A percentile compares a stretch with the other conserved stretches of the same genome.
phyloP scores from a whole-genome alignment of 371 early-diverging fungal genomes.

The Apophysomyces sp. region DNA sequence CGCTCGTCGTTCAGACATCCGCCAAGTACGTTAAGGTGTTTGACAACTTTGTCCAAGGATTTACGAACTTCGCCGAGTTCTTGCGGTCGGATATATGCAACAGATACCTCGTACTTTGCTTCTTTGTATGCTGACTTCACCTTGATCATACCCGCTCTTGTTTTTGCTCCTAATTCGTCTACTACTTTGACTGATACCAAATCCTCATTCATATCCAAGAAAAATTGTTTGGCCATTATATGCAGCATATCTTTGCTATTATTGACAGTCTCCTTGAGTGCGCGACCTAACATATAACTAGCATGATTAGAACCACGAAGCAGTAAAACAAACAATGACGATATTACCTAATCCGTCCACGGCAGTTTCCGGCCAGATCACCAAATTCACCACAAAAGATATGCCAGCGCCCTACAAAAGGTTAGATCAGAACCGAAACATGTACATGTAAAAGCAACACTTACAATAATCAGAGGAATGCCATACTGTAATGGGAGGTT shows the following conservation, averaged over 20 bases:
- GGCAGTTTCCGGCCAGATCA: slow-evolving; percentile 53
- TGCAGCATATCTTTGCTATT: slow-evolving; percentile 46
- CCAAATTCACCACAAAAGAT: slow-evolving; percentile 35
- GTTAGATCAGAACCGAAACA: background rate
- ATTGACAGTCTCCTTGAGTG: slow-evolving; percentile 37
- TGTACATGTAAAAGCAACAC: background rate
- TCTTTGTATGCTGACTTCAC: slow-evolving; percentile 47
- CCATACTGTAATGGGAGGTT: slow-evolving; percentile 15
- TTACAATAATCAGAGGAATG: slow-evolving; percentile 14
- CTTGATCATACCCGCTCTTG: slow-evolving; percentile 44
- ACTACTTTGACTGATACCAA: slow-evolving; percentile 29
- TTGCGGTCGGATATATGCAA: slow-evolving; percentile 40
- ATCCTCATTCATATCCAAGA: slow-evolving; percentile 39
- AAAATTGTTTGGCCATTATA: slow-evolving; percentile 45
- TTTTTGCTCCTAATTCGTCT: slow-evolving; percentile 27
- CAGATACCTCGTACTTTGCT: slow-evolving; percentile 49
- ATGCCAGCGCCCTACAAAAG: slow-evolving; percentile 18
- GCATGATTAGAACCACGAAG: background rate
- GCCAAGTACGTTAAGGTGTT: slow-evolving; percentile 43
- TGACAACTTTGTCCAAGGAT: slow-evolving; percentile 36
- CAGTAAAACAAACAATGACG: background rate
- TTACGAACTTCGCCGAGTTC: slow-evolving; percentile 36
- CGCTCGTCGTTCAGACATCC: slow-evolving; percentile 45
- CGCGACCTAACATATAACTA: slow-evolving; percentile 27
- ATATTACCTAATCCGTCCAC: slow-evolving; percentile 42